Conservation (phyloP, 257 asterid species). For the Solanum gandarillasii region DNA sequence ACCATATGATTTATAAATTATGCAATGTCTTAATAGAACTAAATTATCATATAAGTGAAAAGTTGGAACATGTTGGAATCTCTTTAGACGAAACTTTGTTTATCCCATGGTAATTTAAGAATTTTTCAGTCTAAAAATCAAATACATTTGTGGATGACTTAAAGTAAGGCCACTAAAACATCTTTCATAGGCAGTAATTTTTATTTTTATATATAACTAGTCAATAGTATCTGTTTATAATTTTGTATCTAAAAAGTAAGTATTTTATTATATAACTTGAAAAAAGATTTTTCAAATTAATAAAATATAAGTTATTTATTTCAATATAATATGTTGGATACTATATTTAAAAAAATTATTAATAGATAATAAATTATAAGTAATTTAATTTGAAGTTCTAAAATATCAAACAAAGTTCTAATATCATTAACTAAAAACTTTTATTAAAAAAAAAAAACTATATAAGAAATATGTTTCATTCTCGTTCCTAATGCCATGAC, state of each 20-base stretch:
- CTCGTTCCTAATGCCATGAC: not conserved
- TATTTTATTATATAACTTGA: not conserved
- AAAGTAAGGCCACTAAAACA: too few relatives aligned
- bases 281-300: not conserved
- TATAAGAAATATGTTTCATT: not conserved
- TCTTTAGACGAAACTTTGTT: not conserved
- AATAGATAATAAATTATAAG: not conserved
- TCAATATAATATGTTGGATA: not conserved
- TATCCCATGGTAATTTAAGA: not conserved
- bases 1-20: not conserved
- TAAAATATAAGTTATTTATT: not conserved
- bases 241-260: not conserved
- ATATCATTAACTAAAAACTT: not conserved
- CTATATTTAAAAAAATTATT: too few relatives aligned
- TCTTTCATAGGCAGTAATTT: not conserved
- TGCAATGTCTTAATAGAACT: not conserved
- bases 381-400: too few relatives aligned
- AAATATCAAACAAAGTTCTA: too few relatives aligned
- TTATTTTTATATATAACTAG: too few relatives aligned
- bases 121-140: not conserved
- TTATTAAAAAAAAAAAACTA: too few relatives aligned
- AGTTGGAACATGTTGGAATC: not conserved
- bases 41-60: not conserved
- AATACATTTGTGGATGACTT: not conserved
- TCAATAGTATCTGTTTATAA: too few relatives aligned